These are phyloP conservation scores for Apiotrichum porosum DNA, from an alignment of 1,284 basidiomycete species.

Conservation along the genomic window DNA sequence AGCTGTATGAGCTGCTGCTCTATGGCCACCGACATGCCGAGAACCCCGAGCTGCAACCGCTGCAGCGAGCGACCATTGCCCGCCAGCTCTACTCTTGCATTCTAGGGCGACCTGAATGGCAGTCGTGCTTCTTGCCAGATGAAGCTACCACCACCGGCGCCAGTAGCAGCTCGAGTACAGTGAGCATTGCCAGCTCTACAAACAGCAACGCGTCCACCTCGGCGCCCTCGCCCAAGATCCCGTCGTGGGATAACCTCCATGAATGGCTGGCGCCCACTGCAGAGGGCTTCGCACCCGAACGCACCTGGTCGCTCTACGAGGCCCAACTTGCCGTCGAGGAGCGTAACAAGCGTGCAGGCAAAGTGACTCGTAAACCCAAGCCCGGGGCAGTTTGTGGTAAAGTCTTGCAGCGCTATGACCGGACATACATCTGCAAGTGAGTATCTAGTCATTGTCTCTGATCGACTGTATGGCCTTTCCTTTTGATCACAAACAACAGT, in stretches of 20 bases:
- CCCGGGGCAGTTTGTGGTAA: conserved; percentile 37
- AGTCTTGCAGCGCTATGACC: conserved; percentile 53
- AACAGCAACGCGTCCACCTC: not conserved
- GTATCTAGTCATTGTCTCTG: no score
- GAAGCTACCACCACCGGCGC: not conserved
- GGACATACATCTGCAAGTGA: conserved; percentile 86
- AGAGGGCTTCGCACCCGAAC: conserved; percentile 15
- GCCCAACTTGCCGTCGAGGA: conserved; percentile 22
- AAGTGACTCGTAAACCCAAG: conserved; percentile 15
- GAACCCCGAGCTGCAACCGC: conserved; percentile 13
- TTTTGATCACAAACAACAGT: no score
- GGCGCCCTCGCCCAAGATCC: not conserved
- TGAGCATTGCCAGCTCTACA: not conserved
- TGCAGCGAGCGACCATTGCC: conserved; percentile 25
- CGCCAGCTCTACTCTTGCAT: conserved; percentile 32
- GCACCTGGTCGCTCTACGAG: conserved; percentile 14
- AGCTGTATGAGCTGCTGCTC: conserved; percentile 10
- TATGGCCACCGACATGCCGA: conserved; percentile 13
- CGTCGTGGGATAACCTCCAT: conserved; percentile 19
- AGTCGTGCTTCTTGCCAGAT: conserved; percentile 16
- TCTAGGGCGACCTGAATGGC: conserved; percentile 30
- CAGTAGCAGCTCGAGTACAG: not conserved
- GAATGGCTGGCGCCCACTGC: conserved; percentile 15
- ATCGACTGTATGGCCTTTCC: no score
- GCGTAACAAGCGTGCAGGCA: conserved; percentile 11